A percentile compares a stretch with the other conserved stretches of the same genome.
These are phyloP conservation scores for Pisolithus microcarpus DNA, from an alignment of 768 basidiomycete species.

Conservation along the genomic window DNA sequence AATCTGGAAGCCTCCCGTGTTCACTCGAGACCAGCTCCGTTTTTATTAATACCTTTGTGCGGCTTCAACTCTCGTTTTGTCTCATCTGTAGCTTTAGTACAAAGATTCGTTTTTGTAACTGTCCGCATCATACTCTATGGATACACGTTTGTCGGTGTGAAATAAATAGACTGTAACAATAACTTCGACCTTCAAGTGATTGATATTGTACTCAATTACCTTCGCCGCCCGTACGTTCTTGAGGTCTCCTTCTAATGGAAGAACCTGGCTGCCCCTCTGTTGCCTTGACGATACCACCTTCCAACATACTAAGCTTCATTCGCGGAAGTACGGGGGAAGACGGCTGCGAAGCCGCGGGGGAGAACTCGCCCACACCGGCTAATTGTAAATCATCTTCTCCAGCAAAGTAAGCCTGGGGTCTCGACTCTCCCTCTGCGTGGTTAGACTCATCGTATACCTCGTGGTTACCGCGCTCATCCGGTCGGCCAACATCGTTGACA, in stretches of 20 bases:
- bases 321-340: slow-evolving; percentile 55
- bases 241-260: slow-evolving; percentile 16
- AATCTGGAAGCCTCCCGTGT: slow-evolving; percentile 93
- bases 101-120: slow-evolving; percentile 11
- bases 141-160: slow-evolving; percentile 1
- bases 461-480: not conserved
- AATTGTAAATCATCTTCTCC: slow-evolving; percentile 46
- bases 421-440: slow-evolving; percentile 3
- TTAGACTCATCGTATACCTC: not conserved
- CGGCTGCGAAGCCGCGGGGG: slow-evolving; percentile 60
- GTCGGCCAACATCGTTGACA: not conserved
- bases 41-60: slow-evolving; percentile 37
- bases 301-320: slow-evolving; percentile 17
- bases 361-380: slow-evolving; percentile 67
- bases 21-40: slow-evolving; percentile 82
- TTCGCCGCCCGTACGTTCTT: not conserved
- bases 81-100: slow-evolving; percentile 15
- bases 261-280: slow-evolving; percentile 6
- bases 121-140: slow-evolving; percentile 3
- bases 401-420: slow-evolving; percentile 44
- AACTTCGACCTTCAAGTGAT: not conserved
- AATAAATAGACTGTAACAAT: slow-evolving; percentile 7
- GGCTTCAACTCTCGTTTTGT: not conserved
- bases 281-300: slow-evolving; percentile 5
- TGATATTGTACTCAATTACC: not conserved